Percentiles rank a stretch among this genome's conserved stretches.
phyloP scores from a whole-genome alignment of 2,329 filamentous ascomycete species.

The Helotiales sp. region DNA sequence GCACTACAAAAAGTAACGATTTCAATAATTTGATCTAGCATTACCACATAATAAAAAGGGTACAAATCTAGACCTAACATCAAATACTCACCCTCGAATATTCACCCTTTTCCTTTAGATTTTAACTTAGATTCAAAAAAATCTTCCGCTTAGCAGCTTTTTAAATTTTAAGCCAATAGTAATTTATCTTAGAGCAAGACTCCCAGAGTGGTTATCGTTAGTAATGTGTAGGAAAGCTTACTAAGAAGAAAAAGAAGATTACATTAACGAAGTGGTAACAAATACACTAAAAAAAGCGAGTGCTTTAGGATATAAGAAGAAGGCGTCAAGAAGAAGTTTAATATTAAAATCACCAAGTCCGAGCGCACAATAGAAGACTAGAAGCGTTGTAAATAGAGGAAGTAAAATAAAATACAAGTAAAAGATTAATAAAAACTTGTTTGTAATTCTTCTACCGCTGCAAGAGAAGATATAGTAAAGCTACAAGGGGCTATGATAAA shows the following conservation, averaged over 20 bases:
- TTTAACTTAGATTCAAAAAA: constrained; percentile 5
- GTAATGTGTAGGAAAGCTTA: constrained; percentile 22
- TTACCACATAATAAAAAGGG: background rate
- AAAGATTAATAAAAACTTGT: too few species aligned
- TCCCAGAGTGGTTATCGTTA: constrained; percentile 22
- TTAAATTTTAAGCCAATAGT: background rate
- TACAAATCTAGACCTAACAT: background rate
- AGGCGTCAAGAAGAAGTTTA: constrained; percentile 7
- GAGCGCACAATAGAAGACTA: constrained; percentile 14
- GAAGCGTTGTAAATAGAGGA: constrained; percentile 3
- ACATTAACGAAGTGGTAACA: too few species aligned
- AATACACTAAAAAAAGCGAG: constrained; percentile 11
- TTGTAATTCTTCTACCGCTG: too few species aligned
- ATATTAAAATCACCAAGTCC: constrained; percentile 19
- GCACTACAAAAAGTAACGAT: background rate
- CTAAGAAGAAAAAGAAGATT: constrained; percentile 14
- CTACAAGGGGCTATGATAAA: too few species aligned
- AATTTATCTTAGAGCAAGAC: constrained; percentile 21
- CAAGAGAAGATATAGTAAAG: too few species aligned
- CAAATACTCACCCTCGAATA: background rate
- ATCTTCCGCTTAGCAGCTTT: constrained; percentile 11
- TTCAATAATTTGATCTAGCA: background rate
- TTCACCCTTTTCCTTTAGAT: background rate
- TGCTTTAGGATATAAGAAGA: background rate
- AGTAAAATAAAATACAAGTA: background rate